A percentile compares a stretch with the other conserved stretches of the same genome.
Evolutionary conservation across 2,329 filamentous ascomycete genomes (phyloP).

Genomic region (Coniella vitis): DNA sequence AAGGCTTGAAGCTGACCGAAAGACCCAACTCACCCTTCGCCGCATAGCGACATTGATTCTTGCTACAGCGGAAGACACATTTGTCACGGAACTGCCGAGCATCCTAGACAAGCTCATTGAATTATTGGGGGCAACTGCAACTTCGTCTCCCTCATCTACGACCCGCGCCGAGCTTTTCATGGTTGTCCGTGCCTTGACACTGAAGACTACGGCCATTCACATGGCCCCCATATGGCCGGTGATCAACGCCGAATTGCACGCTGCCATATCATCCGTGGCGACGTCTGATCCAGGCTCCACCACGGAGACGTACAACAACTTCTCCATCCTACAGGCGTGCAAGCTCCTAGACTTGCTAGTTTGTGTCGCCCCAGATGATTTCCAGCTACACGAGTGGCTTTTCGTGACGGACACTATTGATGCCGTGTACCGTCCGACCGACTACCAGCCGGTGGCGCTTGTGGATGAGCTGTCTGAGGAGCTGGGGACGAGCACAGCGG

Average conservation of each 20-base stretch:
- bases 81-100: constrained; percentile 65
- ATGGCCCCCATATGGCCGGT: constrained; percentile 84
- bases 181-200: constrained; percentile 71
- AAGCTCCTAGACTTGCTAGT: constrained; percentile 89
- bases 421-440: constrained; percentile 74
- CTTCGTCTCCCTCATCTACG: constrained; percentile 84
- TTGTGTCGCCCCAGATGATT: constrained; percentile 83
- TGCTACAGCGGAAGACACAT: constrained; percentile 69
- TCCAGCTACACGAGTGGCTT: constrained; percentile 96
- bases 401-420: constrained; percentile 97
- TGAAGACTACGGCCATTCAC: constrained; percentile 73
- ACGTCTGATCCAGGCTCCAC: constrained; percentile 56
- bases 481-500: constrained; percentile 44
- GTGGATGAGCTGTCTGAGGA: constrained; percentile 80
- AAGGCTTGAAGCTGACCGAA: constrained; percentile 88
- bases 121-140: constrained; percentile 72
- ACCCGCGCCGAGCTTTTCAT: constrained; percentile 88
- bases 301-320: constrained; percentile 68
- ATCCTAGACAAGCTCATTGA: constrained; percentile 83
- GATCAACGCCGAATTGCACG: constrained; percentile 78
- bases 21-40: constrained; percentile 82
- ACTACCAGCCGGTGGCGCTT: constrained; percentile 65
- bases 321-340: constrained; percentile 79
- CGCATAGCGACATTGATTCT: constrained; percentile 75
- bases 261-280: constrained; percentile 68